Evolutionary conservation across 345 rosid species (phyloP).

Genomic region (Capsella bursapastoris): DNA sequence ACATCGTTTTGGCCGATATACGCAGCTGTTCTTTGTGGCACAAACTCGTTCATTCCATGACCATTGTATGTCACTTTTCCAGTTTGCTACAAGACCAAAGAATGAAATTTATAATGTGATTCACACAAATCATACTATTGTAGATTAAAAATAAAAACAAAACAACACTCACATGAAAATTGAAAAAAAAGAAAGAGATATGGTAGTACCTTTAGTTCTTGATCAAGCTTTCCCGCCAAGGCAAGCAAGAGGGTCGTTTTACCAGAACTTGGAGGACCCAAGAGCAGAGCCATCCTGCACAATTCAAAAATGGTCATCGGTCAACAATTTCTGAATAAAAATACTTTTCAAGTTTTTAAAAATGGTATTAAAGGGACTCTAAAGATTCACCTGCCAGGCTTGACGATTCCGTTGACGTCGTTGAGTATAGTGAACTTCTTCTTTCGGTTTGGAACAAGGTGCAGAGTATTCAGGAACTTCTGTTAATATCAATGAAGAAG

Average conservation of each 20-base stretch:
- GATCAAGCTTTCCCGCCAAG: constrained; percentile 78
- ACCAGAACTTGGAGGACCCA: constrained; percentile 92
- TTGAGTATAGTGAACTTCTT: constrained; percentile 63
- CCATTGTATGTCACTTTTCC: constrained; percentile 72
- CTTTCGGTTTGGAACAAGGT: constrained; percentile 57
- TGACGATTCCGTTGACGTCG: constrained; percentile 71
- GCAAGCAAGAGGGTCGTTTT: constrained; percentile 81
- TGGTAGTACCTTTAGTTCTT: constrained; percentile 53
- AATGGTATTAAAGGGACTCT: not conserved
- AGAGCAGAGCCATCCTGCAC: constrained; percentile 68
- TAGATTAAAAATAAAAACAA: not conserved
- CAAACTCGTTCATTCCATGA: constrained; percentile 65
- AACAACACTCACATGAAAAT: not conserved
- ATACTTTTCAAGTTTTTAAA: not conserved
- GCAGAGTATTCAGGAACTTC: constrained; percentile 46
- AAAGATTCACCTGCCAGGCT: constrained; percentile 65
- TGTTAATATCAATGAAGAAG: constrained; percentile 17
- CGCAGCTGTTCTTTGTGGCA: constrained; percentile 72
- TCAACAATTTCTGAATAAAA: not conserved
- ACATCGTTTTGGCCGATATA: constrained; percentile 78
- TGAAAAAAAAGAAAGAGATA: not conserved
- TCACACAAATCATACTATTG: not conserved
- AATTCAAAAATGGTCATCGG: constrained; percentile 23
- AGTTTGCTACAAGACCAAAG: constrained; percentile 37
- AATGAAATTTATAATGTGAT: not conserved